These are phyloP conservation scores for Capronia epimyces DNA, from an alignment of 2,329 filamentous ascomycete genomes.

Conservation along the genomic window DNA sequence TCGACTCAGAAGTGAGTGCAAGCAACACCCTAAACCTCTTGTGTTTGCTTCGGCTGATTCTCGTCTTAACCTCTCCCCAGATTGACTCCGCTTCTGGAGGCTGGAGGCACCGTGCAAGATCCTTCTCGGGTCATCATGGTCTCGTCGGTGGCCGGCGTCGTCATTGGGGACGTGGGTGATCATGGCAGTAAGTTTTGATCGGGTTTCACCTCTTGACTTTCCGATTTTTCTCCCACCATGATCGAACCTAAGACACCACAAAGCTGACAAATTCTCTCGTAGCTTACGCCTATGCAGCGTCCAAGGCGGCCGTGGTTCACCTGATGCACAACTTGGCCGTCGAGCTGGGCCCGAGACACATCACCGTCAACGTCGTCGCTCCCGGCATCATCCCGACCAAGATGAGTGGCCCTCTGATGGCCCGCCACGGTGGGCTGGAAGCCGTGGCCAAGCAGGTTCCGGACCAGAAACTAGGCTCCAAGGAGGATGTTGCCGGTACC, in stretches of 20 bases:
- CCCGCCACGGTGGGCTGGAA: neutral
- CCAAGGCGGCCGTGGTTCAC: conserved; percentile 69
- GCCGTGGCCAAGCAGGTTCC: conserved; percentile 50
- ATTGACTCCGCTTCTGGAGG: conserved; percentile 35
- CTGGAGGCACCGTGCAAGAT: conserved; percentile 31
- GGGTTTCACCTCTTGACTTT: too few relatives aligned
- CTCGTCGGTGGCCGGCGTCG: conserved; percentile 35
- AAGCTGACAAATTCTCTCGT: too few relatives aligned
- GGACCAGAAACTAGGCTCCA: conserved; percentile 58
- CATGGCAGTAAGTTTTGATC: too few relatives aligned
- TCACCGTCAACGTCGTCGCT: conserved; percentile 67
- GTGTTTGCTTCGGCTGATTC: too few relatives aligned
- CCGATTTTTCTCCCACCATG: too few relatives aligned
- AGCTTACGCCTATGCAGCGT: conserved; percentile 57
- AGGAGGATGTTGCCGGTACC: conserved; percentile 72
- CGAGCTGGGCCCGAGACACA: conserved; percentile 52
- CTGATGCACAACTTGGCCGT: conserved; percentile 68
- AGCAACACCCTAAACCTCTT: too few relatives aligned
- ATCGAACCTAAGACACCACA: too few relatives aligned
- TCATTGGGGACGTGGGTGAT: conserved; percentile 36
- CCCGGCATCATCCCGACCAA: conserved; percentile 61
- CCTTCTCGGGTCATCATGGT: conserved; percentile 38
- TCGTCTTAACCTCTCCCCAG: too few relatives aligned
- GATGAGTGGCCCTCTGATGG: neutral
- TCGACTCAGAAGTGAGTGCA: conserved; percentile 36